Percentiles rank a stretch among this genome's conserved stretches.
phyloP scores from a whole-genome alignment of 768 basidiomycete genomes.

The Hortiboletus flavorubellus region DNA sequence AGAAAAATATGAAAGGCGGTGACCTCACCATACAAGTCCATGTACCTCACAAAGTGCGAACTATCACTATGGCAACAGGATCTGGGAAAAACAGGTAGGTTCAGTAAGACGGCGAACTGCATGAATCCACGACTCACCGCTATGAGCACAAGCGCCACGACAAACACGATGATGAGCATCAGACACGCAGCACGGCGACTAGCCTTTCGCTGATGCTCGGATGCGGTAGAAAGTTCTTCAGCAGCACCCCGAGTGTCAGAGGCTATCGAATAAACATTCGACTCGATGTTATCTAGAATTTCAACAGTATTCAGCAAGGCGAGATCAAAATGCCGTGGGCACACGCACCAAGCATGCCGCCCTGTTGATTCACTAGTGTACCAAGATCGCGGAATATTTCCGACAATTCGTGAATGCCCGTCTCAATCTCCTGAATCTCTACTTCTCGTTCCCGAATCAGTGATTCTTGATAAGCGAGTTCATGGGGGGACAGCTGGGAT shows the following conservation, averaged over 20 bases:
- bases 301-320: neutral
- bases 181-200: conserved; percentile 88
- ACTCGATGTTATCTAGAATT: conserved; percentile 85
- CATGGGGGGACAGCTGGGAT: conserved; percentile 78
- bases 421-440: conserved; percentile 96
- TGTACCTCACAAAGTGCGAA: neutral
- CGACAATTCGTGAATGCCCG: conserved; percentile 91
- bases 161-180: conserved; percentile 82
- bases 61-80: conserved; percentile 24
- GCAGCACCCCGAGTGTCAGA: conserved; percentile 79
- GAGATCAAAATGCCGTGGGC: neutral
- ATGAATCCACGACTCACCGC: conserved; percentile 62
- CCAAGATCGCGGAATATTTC: conserved; percentile 97
- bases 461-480: conserved; percentile 94
- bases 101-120: neutral
- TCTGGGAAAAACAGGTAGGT: conserved; percentile 4
- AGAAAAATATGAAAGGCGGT: neutral
- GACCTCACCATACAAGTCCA: conserved; percentile 9
- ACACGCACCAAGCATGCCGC: conserved; percentile 83
- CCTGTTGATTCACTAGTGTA: conserved; percentile 91
- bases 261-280: conserved; percentile 85
- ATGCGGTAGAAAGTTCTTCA: conserved; percentile 83
- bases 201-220: conserved; percentile 92
- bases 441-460: conserved; percentile 77
- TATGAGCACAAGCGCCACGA: conserved; percentile 82